Conservation (phyloP, 495 filamentous ascomycete species). For the Podospora tetraspora region DNA sequence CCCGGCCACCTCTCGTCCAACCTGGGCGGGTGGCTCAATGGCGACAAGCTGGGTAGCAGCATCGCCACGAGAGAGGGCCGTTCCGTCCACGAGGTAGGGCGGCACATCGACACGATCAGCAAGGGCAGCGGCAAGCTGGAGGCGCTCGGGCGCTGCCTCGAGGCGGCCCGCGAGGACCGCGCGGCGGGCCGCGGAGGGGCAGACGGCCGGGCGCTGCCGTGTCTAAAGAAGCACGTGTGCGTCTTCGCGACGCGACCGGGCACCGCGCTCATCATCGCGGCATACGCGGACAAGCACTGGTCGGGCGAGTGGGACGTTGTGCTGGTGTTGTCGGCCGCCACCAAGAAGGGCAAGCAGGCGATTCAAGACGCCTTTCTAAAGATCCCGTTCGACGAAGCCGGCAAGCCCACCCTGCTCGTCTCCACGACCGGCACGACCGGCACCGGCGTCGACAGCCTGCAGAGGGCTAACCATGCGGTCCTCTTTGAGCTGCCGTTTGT, state of each 20-base stretch:
- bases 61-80: conserved; percentile 8
- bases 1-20: conserved; percentile 2
- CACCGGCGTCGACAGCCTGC: background rate
- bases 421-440: background rate
- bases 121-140: background rate
- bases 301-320: background rate
- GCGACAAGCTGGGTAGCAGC: background rate
- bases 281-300: conserved; percentile 3
- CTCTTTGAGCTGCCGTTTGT: background rate
- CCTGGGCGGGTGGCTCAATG: conserved; percentile 6
- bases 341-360: too few species aligned
- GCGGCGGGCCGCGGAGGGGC: too few species aligned
- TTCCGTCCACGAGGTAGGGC: background rate
- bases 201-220: too few species aligned
- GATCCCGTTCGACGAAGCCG: background rate
- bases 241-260: background rate
- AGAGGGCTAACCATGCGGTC: background rate
- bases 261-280: conserved; percentile 5
- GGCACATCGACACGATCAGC: conserved; percentile 4
- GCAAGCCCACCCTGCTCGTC: background rate
- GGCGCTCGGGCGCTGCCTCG: too few species aligned
- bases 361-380: background rate
- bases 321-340: too few species aligned
- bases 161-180: too few species aligned
- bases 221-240: too few species aligned